Conservation (phyloP, 495 filamentous ascomycete genomes). For the Cairneyella variabilis region DNA sequence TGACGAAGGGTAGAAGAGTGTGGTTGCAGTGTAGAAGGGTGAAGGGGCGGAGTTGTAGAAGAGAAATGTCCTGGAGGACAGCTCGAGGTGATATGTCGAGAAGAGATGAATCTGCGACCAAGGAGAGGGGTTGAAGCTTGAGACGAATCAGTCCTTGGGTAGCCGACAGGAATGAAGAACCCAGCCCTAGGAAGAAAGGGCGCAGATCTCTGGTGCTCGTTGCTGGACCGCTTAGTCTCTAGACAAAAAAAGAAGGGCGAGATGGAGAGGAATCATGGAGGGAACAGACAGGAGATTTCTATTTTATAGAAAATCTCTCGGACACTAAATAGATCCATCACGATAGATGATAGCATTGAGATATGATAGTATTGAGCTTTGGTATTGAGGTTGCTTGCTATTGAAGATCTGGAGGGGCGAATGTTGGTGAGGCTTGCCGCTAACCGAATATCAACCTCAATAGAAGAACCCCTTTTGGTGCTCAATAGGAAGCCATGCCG, state of each 20-base stretch:
- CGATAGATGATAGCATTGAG: not conserved
- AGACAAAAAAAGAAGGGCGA: not conserved
- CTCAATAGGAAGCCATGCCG: constrained; percentile 6
- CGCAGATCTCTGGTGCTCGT: not conserved
- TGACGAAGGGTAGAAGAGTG: too few relatives aligned
- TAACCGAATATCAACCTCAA: constrained; percentile 11
- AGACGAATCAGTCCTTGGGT: not conserved
- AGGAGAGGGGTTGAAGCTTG: not conserved
- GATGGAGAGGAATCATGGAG: not conserved
- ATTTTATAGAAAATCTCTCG: too few relatives aligned
- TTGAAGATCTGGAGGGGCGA: not conserved
- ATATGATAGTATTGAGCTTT: constrained; percentile 7
- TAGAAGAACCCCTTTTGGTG: constrained; percentile 9
- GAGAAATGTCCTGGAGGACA: not conserved
- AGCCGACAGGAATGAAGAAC: not conserved
- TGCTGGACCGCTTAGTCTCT: not conserved
- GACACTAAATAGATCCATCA: not conserved
- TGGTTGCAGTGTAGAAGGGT: too few relatives aligned
- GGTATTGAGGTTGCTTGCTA: constrained; percentile 5
- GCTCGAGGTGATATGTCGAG: not conserved
- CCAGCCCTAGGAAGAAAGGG: not conserved
- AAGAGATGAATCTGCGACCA: not conserved
- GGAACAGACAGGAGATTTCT: too few relatives aligned
- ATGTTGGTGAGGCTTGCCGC: too few relatives aligned
- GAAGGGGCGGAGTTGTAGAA: too few relatives aligned